Conservation (phyloP, 2,329 filamentous ascomycete genomes). For the Monosporascus sp. region DNA sequence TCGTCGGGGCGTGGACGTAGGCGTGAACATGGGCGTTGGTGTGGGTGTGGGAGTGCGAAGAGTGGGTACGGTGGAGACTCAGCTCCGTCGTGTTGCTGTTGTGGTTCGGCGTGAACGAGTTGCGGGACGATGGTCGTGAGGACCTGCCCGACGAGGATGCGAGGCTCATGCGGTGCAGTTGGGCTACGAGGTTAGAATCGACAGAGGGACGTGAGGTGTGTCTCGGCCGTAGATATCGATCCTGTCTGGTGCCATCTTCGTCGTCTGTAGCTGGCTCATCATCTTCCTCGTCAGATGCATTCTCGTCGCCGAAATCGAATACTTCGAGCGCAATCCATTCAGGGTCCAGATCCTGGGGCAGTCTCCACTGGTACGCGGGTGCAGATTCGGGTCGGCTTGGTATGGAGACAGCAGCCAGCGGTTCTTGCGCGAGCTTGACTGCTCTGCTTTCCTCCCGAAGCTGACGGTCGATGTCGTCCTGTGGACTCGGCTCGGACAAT, state of each 20-base stretch:
- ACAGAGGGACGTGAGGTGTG: conserved; percentile 14
- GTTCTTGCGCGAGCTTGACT: conserved; percentile 2
- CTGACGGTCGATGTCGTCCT: conserved; percentile 43
- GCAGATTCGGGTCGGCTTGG: conserved; percentile 1
- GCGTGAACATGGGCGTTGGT: too few relatives aligned
- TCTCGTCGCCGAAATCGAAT: conserved; percentile 57
- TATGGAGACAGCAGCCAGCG: not conserved
- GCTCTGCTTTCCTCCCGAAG: conserved; percentile 31
- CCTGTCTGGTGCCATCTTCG: not conserved
- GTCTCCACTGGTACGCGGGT: conserved; percentile 38
- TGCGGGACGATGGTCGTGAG: conserved; percentile 16
- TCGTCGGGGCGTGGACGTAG: not conserved
- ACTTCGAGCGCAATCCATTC: conserved; percentile 93
- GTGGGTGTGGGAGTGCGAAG: not conserved
- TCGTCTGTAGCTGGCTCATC: conserved; percentile 8
- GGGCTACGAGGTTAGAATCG: conserved; percentile 24
- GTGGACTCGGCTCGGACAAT: conserved; percentile 27
- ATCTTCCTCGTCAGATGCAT: conserved; percentile 19
- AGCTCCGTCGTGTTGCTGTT: not conserved
- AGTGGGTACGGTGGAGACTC: not conserved
- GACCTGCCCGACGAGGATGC: conserved; percentile 20
- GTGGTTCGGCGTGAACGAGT: conserved; percentile 2
- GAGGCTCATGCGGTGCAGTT: conserved; percentile 37
- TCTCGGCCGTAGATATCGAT: conserved; percentile 4
- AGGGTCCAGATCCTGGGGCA: conserved; percentile 72